Base-by-base conservation (phyloP, 257 asterid species). In the Solanum pennellii region DNA sequence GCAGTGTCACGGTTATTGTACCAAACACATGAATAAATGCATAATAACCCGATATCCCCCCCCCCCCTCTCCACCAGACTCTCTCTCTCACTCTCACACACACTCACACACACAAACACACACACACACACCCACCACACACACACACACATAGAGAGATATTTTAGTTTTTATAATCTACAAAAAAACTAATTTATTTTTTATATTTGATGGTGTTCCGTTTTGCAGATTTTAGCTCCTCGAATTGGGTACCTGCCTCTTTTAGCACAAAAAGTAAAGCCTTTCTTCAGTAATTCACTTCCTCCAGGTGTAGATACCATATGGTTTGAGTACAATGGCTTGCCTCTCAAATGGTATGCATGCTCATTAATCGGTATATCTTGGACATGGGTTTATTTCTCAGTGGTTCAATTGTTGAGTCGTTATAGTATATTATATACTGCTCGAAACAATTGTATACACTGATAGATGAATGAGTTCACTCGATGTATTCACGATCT, bases 301-400 rank as follows among this genome's bases (percentile, higher is more conserved):
- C 99, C 99, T 74, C 98, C 99, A 62, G 99, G 99, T 62, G 95
- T 89, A 79, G 99, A 97, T 92, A 97, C 98, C 56, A 95, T 97
- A 76, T 97, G 99, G 99, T 95, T 97, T 88, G 99, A 97, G 90
- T 95, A 96, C 93, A 94, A 93, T 89, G 99, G 99, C 25, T 91
- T 97, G 91, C 99, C 99, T 59, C 98, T 97, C 90, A 97, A 95
- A 89, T 97, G 99, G 99, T 96, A 92, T 65, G 91, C 80, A 82
- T 86, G 23, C 69, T 86, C 83, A 72, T 65, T 21, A 82, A 49
- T 82, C 42, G 1, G 11, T 49, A 25, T 31, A 49, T 82, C 42
- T 82, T 82, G 62, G 69, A 11, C 69, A 29, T 31, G 39, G 29
- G 37, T 76, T 76, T 42, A n/a, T 76, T 76, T 82, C 21, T 49